Conservation (phyloP, 352 stramenopile genomes). For the Phytophthora citrophthora region DNA sequence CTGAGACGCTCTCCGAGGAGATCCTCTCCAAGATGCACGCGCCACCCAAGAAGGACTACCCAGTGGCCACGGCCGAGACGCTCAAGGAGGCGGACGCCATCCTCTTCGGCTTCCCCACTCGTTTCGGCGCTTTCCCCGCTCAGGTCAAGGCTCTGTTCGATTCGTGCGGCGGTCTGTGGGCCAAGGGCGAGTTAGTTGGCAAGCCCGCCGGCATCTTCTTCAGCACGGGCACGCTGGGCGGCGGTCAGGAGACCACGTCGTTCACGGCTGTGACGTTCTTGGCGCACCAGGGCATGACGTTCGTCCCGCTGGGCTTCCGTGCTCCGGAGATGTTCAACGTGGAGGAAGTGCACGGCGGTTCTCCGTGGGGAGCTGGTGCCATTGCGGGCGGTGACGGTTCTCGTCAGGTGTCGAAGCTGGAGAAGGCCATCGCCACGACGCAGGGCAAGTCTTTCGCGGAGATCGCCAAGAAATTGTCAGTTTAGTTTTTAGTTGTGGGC, state of each 20-base stretch:
- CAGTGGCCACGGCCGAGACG: conserved; percentile 26
- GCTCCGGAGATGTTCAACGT: conserved; percentile 13
- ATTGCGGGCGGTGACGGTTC: conserved; percentile 7
- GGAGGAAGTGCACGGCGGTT: conserved; percentile 19
- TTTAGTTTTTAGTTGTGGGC: not conserved
- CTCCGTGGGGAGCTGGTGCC: conserved; percentile 15
- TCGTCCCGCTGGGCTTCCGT: conserved; percentile 20
- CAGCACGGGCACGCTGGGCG: conserved; percentile 9
- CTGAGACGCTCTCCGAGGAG: conserved; percentile 72
- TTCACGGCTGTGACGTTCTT: conserved; percentile 16
- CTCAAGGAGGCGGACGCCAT: conserved; percentile 43
- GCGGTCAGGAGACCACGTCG: conserved; percentile 11
- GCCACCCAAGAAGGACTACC: conserved; percentile 64
- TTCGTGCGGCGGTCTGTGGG: conserved; percentile 6
- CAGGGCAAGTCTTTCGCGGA: conserved; percentile 19
- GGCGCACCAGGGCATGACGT: conserved; percentile 16
- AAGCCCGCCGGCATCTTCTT: conserved; percentile 18
- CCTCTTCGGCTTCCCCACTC: conserved; percentile 19
- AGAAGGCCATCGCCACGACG: not conserved
- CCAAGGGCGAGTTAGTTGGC: conserved; percentile 9
- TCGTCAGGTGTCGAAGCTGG: conserved; percentile 8
- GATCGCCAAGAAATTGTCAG: conserved; percentile 13
- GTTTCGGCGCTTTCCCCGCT: conserved; percentile 2
- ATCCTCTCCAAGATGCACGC: conserved; percentile 80
- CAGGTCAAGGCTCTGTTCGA: conserved; percentile 19